Percentiles rank a stretch among this genome's conserved stretches.
Evolutionary conservation across 176 grass and related monocot genomes (phyloP).

Genomic region (Poa annua): DNA sequence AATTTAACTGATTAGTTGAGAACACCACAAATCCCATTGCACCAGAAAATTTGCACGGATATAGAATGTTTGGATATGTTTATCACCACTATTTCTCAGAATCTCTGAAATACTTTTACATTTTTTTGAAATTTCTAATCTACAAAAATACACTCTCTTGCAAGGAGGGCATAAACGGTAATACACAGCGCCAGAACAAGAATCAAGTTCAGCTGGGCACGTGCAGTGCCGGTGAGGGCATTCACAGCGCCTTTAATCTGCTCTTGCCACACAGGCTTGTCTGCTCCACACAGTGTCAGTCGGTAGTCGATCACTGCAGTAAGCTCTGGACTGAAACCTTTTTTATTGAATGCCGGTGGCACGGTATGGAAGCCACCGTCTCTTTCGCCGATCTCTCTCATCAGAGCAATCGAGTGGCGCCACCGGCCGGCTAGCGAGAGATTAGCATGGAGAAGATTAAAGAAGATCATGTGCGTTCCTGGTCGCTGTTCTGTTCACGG

Average conservation of each 20-base stretch:
- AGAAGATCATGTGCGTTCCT: not conserved
- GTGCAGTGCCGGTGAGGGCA: constrained; percentile 37
- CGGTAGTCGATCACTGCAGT: not conserved
- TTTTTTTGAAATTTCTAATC: too few relatives aligned
- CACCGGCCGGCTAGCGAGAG: not conserved
- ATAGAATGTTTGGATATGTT: too few relatives aligned
- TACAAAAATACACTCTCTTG: too few relatives aligned
- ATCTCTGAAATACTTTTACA: too few relatives aligned
- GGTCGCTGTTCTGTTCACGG: not conserved
- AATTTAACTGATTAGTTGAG: too few relatives aligned
- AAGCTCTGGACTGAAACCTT: constrained; percentile 7
- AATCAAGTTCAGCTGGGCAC: not conserved
- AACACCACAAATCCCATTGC: too few relatives aligned
- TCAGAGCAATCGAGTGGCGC: not conserved
- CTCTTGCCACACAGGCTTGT: not conserved
- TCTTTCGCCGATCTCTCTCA: not conserved
- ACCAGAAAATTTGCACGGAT: too few relatives aligned
- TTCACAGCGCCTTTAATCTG: constrained; percentile 34
- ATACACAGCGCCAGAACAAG: not conserved
- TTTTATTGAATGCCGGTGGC: constrained; percentile 38
- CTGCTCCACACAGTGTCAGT: not conserved
- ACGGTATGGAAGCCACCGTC: not conserved
- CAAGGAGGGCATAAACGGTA: not conserved
- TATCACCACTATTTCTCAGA: too few relatives aligned
- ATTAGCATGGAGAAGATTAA: not conserved